phyloP scores from a whole-genome alignment of 73 alveolate species.

The Blepharisma japonicum region DNA sequence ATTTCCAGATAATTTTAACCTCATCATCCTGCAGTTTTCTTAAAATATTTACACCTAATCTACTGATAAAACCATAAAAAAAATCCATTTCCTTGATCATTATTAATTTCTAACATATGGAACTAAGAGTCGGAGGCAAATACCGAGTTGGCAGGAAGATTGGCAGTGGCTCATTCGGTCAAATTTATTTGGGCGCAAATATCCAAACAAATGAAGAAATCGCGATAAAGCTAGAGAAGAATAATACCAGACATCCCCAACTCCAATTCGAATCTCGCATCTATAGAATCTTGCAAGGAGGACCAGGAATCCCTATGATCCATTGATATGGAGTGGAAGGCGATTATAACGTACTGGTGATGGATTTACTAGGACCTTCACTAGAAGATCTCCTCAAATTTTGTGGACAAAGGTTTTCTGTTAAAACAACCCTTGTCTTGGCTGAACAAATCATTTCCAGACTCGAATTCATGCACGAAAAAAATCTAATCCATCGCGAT shows the following conservation, averaged over 20 bases:
- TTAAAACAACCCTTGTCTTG: conserved; percentile 77
- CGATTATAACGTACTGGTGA: conserved; percentile 85
- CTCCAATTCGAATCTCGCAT: conserved; percentile 63
- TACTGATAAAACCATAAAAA: too few relatives aligned
- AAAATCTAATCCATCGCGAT: conserved; percentile 78
- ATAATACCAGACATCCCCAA: conserved; percentile 52
- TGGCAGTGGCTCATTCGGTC: conserved; percentile 92
- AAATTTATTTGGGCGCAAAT: conserved; percentile 76
- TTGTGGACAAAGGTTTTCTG: conserved; percentile 68
- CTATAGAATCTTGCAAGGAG: conserved; percentile 62
- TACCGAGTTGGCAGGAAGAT: conserved; percentile 71
- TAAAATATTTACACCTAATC: too few relatives aligned
- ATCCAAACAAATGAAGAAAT: conserved; percentile 66
- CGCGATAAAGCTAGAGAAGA: conserved; percentile 66
- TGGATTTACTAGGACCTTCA: conserved; percentile 86
- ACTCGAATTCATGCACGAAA: conserved; percentile 69
- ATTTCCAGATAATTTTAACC: too few relatives aligned
- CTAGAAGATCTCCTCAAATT: conserved; percentile 76
- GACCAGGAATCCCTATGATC: conserved; percentile 72
- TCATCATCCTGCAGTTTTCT: too few relatives aligned
- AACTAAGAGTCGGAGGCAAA: conserved; percentile 74
- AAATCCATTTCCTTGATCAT: too few relatives aligned
- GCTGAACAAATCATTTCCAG: conserved; percentile 78
- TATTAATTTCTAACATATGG: conserved; percentile 3
- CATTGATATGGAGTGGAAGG: conserved; percentile 80